Conservation (phyloP, 2,329 filamentous ascomycete genomes). For the Gaeumannomyces sp. region DNA sequence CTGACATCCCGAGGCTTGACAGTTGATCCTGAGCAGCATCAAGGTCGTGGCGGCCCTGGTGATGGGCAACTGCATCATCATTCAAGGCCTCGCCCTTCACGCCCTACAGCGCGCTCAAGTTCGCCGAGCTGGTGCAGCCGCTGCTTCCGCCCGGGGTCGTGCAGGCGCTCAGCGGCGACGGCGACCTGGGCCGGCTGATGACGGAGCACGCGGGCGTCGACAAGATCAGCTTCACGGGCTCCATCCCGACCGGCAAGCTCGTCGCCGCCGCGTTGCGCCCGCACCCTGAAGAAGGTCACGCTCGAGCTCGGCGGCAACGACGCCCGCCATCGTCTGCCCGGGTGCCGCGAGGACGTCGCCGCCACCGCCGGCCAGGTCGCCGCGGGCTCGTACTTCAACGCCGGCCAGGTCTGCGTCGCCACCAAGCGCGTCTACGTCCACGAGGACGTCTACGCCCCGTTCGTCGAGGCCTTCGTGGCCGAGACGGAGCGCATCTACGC, state of each 20-base stretch:
- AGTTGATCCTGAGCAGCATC: slow-evolving; percentile 11
- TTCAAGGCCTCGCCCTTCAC: slow-evolving; percentile 55
- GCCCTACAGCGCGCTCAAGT: slow-evolving; percentile 44
- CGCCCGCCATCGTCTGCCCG: slow-evolving; percentile 36
- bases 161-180: slow-evolving; percentile 48
- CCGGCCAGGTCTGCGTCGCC: slow-evolving; percentile 49
- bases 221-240: slow-evolving; percentile 55
- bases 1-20: neutral
- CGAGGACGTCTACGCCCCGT: slow-evolving; percentile 42
- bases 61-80: slow-evolving; percentile 48
- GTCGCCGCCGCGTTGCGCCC: slow-evolving; percentile 21
- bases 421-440: slow-evolving; percentile 51
- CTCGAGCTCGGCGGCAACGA: slow-evolving; percentile 42
- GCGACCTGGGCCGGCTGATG: slow-evolving; percentile 46
- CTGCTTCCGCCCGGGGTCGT: slow-evolving; percentile 51
- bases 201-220: slow-evolving; percentile 47
- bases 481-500: slow-evolving; percentile 32
- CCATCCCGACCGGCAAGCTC: slow-evolving; percentile 39
- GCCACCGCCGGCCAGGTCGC: slow-evolving; percentile 34
- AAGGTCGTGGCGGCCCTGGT: slow-evolving; percentile 40
- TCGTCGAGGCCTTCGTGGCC: slow-evolving; percentile 39
- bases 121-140: slow-evolving; percentile 41
- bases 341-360: slow-evolving; percentile 38
- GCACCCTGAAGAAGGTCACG: slow-evolving; percentile 36
- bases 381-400: slow-evolving; percentile 49